Base-by-base conservation (phyloP, 805 yeast genomes). In the Grigorovia humatica region DNA sequence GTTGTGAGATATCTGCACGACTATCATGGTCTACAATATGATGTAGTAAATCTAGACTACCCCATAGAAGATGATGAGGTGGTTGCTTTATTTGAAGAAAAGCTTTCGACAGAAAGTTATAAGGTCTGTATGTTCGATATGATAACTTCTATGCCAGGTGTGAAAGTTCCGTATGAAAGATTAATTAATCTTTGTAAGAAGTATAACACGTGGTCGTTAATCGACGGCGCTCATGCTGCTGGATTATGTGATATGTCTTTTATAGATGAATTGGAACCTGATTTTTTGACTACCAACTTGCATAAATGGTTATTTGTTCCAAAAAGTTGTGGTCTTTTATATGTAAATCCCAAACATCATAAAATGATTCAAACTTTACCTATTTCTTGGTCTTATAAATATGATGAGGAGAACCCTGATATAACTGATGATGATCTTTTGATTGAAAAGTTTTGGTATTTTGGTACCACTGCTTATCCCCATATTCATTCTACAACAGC, bases 141-240 rank as follows among this genome's bases (percentile, higher is more conserved):
- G 20, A 75, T 83, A 32, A 66, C 78, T 20, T 82, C 88, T 1
- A 74, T 76, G 78, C 91, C 93, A 1, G 83, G 83, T 9, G 75
- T 75, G 4, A 58, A 64, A 20, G 57, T 83, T 30, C 91, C 93
- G 0, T 83, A 73, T 62, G 73, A 74, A 53, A 60, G 69, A 49
- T 56, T 84, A 46, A 69, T 73, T 2, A 54, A 61, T 7, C 58
- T 78, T 44, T 79, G 88, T 55, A 62, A 67, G 13, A 64, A 75
- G 48, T 65, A 77, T 47, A 64, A 67, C 13, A 77, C 78, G 4
- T 54, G 81, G 46, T 78, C 86, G 3, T 65, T 82, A 44, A 74
- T 85, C 27, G 91, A 85, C 62, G 91, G 85, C 13, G 91, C 90
- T 5, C 91, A 85, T 60, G 76, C 80, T 1, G 71, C 79, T 40